Base-by-base conservation (phyloP, 179 eudicot genomes). In the Beta macrorhiza region DNA sequence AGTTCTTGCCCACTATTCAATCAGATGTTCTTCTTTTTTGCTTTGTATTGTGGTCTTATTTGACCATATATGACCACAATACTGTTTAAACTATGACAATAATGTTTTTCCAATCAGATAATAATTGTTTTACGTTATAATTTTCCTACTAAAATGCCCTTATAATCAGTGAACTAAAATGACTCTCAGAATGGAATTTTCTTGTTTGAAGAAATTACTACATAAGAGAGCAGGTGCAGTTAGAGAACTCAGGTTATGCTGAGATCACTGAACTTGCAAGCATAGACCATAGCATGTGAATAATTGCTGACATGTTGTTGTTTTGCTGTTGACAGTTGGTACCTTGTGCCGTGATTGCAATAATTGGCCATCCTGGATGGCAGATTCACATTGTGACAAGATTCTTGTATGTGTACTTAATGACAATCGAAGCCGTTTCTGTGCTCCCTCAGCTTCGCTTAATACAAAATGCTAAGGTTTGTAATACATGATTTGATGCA, bases 391-490 rank as follows among this genome's bases (percentile, higher is more conserved):
- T 45, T 52, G 0, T 85, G 25, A 70, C 78, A 75, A 84, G 91
- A 49, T 83, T 91, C 11, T 76, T 91, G 15, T 93, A 92, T 91
- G 93, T 97, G 1, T 91, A 89, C 72, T 85, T 87, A 65, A 90
- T 88, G 73, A 85, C 93, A 83, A 67, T 91, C 71, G 97, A 95
- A 83, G 83, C 97, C 45, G 81, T 95, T 75, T 85, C 95, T 10
- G 97, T 95, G 77, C 86, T 95, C 72, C 97, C 98, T 76, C 98
- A 95, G 82, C 97, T 95, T 79, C 93, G 87, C 45, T 64, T 95
- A 83, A 91, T 95, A 83, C 98, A 95, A 82, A 93, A 95, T 51
- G 86, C 93, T 13, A 91, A 93, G 98, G 97, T 94, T 65, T 0
- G 70, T 65, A 29, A 7, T 61, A 61, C 64, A 6, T n/a, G 64